Percentiles rank a stretch among this genome's conserved stretches.
Evolutionary conservation across 345 rosid species (phyloP).

Genomic region (Citrus glauca): DNA sequence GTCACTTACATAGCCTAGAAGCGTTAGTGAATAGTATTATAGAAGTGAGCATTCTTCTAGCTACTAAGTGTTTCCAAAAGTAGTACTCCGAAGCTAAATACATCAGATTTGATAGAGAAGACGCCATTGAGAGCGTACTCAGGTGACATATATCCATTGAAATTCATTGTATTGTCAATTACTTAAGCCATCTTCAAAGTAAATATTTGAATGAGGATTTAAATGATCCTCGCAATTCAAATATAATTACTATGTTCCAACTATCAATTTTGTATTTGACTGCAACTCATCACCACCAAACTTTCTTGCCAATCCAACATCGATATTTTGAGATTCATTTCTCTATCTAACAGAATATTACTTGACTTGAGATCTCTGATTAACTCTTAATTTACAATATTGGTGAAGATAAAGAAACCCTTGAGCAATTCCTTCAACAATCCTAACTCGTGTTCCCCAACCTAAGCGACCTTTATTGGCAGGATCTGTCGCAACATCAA

Average conservation of each 20-base stretch:
- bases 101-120: neutral
- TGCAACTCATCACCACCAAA: neutral
- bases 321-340: neutral
- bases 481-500: too few relatives aligned
- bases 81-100: neutral
- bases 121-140: neutral
- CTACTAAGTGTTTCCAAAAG: neutral
- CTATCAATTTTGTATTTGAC: neutral
- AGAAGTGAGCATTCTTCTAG: neutral
- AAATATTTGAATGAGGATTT: too few relatives aligned
- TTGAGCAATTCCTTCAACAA: too few relatives aligned
- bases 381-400: too few relatives aligned
- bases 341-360: too few relatives aligned
- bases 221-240: too few relatives aligned
- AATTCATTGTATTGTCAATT: neutral
- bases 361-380: too few relatives aligned
- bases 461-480: too few relatives aligned
- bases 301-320: conserved; percentile 9
- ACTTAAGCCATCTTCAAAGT: neutral
- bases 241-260: conserved; percentile 12
- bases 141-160: neutral
- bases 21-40: neutral
- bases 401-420: too few relatives aligned
- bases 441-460: too few relatives aligned
- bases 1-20: neutral